Conservation (phyloP, 2,329 filamentous ascomycete species). For the Atkinsonella texensis region DNA sequence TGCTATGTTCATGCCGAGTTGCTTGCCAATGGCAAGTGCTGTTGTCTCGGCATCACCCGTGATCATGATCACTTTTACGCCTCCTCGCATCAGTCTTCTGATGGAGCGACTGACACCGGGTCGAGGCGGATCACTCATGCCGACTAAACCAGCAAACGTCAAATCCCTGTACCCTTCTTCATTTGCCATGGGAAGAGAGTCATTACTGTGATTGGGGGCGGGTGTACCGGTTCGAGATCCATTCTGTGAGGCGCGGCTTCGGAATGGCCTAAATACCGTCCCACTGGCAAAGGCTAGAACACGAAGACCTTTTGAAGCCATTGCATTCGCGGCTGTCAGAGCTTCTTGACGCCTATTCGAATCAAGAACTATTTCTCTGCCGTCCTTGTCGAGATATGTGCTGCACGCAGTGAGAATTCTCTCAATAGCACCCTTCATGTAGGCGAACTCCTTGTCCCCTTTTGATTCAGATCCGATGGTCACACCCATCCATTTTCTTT, state of each 20-base stretch:
- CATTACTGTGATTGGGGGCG: conserved; percentile 25
- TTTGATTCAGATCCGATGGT: conserved; percentile 55
- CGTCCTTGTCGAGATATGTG: conserved; percentile 77
- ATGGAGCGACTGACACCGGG: conserved; percentile 86
- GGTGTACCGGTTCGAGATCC: conserved; percentile 41
- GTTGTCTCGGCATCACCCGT: conserved; percentile 94
- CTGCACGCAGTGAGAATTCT: conserved; percentile 77
- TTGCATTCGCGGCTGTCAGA: conserved; percentile 64
- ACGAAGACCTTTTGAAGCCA: conserved; percentile 81
- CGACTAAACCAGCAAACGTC: conserved; percentile 82
- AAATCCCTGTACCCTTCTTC: conserved; percentile 75
- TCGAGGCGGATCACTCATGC: conserved; percentile 93
- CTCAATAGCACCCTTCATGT: conserved; percentile 92
- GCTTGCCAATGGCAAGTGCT: conserved; percentile 82
- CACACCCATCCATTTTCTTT: conserved; percentile 98
- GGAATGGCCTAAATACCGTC: conserved; percentile 37
- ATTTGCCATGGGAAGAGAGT: conserved; percentile 29
- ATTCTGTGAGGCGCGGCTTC: conserved; percentile 26
- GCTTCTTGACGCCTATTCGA: conserved; percentile 62
- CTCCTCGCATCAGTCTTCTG: conserved; percentile 78
- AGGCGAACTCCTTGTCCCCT: conserved; percentile 66
- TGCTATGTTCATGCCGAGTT: conserved; percentile 83
- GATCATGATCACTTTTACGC: conserved; percentile 98
- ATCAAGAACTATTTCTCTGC: conserved; percentile 77
- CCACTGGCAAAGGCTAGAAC: conserved; percentile 93